A percentile compares a stretch with the other conserved stretches of the same genome.
Conservation (phyloP, 2,329 filamentous ascomycete species). For the Fusarium sublunatum region DNA sequence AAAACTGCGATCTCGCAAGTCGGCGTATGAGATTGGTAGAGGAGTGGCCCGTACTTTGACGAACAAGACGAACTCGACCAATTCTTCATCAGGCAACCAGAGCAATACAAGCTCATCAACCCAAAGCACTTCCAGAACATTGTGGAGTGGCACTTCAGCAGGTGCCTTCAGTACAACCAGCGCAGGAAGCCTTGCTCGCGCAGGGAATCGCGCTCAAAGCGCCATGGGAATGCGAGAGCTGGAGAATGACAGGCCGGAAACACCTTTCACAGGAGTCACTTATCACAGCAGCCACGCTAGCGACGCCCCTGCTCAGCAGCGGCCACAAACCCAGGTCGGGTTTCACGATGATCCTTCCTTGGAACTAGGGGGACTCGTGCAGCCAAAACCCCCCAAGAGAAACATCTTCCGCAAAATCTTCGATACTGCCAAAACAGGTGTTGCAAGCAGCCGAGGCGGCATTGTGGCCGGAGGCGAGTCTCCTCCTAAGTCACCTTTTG, state of each 20-base stretch:
- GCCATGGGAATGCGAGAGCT: slow-evolving; percentile 70
- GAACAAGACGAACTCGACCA: slow-evolving; percentile 87
- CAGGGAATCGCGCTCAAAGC: slow-evolving; percentile 73
- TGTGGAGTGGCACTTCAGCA: slow-evolving; percentile 95
- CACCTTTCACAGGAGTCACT: slow-evolving; percentile 80
- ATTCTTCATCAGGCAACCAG: slow-evolving; percentile 77
- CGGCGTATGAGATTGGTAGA: slow-evolving; percentile 80
- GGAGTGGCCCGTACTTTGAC: slow-evolving; percentile 83
- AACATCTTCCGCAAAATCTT: slow-evolving; percentile 97
- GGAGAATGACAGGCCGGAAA: slow-evolving; percentile 67
- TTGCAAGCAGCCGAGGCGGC: slow-evolving; percentile 87
- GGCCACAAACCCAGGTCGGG: slow-evolving; percentile 74
- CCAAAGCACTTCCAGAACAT: slow-evolving; percentile 80
- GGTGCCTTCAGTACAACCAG: slow-evolving; percentile 94
- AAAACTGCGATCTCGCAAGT: slow-evolving; percentile 73
- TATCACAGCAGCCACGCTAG: slow-evolving; percentile 91
- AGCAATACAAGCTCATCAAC: slow-evolving; percentile 80
- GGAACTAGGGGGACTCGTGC: slow-evolving; percentile 80
- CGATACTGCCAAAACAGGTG: slow-evolving; percentile 92
- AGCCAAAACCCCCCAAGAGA: slow-evolving; percentile 82
- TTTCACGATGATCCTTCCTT: slow-evolving; percentile 73
- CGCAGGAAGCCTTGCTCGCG: slow-evolving; percentile 89
- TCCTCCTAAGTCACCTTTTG: slow-evolving; percentile 56
- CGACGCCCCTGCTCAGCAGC: slow-evolving; percentile 59
- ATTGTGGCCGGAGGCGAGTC: slow-evolving; percentile 68